Evolutionary conservation across 1,139 yeast genomes (phyloP), one percentile per base, ranked within the genome.

Genomic region (Diutina neorugosa): DNA sequence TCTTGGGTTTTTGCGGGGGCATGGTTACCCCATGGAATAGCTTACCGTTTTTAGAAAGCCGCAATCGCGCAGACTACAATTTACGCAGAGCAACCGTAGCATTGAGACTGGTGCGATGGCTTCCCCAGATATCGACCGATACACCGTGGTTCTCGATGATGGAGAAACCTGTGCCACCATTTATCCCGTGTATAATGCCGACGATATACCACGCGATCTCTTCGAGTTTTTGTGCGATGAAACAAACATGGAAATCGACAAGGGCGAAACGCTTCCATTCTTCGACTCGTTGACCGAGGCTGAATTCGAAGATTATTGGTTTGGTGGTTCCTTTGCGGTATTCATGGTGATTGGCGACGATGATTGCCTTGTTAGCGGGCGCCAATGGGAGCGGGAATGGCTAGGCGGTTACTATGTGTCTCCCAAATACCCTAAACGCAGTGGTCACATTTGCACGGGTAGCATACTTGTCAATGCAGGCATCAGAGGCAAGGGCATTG

Each of bases 111-210:
- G 37, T n/a, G 37, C 37, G 37, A 31, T 31, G 37, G 37, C 37
- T 8, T 8, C 37, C 37, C 37, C 37, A 31, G 37, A 31, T 40
- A 25, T 46, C 7, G 23, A n/a, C 53, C 61, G 76, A 34, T 68
- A 78, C 60, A 87, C 96, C 1, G 88, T 90, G 3, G 69, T 88
- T 27, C 73, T 90, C 40, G 85, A 87, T 63, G 97, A 91, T 65
- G 93, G 93, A 11, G 91, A 86, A 61, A 89, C 96, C 1, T 82
- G 91, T 1, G 97, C 97, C 1, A 90, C 97, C 5, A 84, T 91
- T 56, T 89, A 89, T 63, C 97, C 98, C 2, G 79, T 93, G 19
- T 80, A 82, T 58, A 76, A 81, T 25, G 74, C 82, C 0, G 73
- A 72, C 25, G 79, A 76, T 25, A 70, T 93, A 16, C 98, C 98